These are phyloP conservation scores for Boletus sp. DNA, from an alignment of 1,284 basidiomycete genomes.

Conservation along the genomic window DNA sequence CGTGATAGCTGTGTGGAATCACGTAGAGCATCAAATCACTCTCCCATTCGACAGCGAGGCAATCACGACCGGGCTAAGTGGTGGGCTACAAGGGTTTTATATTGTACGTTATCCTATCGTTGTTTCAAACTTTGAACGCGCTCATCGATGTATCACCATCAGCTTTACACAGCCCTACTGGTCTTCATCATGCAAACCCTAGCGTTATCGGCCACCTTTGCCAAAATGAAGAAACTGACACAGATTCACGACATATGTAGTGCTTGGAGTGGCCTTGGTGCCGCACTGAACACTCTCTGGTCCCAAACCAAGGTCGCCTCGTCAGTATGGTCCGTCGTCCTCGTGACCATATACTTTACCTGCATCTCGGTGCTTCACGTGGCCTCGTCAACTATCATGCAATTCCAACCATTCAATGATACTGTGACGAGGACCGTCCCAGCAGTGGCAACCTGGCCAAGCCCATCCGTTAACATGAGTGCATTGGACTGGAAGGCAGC, in stretches of 20 bases:
- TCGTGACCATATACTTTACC: neutral
- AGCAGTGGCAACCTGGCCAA: neutral
- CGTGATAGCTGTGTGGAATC: neutral
- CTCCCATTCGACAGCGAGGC: neutral
- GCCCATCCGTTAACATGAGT: neutral
- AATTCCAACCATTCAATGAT: neutral
- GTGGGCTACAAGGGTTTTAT: neutral
- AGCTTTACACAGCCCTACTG: neutral
- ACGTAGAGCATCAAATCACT: neutral
- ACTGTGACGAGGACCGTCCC: neutral
- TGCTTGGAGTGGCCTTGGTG: neutral
- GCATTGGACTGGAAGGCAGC: neutral
- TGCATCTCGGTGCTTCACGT: conserved; percentile 1
- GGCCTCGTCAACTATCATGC: conserved; percentile 1
- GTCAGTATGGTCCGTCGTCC: neutral
- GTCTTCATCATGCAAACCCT: neutral
- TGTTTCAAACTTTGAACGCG: neutral
- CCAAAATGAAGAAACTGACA: neutral
- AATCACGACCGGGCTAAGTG: neutral
- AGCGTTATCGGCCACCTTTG: neutral
- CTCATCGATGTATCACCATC: neutral
- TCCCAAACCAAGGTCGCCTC: neutral
- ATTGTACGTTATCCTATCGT: neutral
- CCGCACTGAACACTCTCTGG: neutral
- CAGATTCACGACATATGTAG: conserved; percentile 1